Percentiles rank a stretch among this genome's conserved stretches.
phyloP scores from a whole-genome alignment of 441 rosid genomes.

The Aquilaria agallochum region DNA sequence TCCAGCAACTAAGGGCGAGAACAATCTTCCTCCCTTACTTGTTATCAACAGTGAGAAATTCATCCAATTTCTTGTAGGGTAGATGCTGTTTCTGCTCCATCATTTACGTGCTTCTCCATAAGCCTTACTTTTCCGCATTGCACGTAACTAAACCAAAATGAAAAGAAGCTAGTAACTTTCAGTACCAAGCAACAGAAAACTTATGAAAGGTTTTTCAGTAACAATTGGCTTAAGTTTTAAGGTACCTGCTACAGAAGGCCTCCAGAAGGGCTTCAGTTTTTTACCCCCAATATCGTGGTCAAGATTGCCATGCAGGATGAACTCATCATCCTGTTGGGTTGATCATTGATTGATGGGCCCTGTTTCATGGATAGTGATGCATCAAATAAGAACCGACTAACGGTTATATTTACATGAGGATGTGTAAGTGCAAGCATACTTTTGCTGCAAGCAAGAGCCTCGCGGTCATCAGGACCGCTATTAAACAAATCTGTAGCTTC shows the following conservation, averaged over 20 bases:
- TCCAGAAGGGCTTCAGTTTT: conserved; percentile 45
- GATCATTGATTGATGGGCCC: conserved; percentile 14
- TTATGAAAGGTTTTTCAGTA: not conserved
- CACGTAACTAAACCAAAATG: conserved; percentile 27
- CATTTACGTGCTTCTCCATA: conserved; percentile 35
- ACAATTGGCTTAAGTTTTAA: not conserved
- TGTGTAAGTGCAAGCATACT: conserved; percentile 35
- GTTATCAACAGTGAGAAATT: conserved; percentile 44
- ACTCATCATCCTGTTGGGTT: conserved; percentile 28
- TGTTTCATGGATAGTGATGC: conserved; percentile 1
- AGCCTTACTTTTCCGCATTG: conserved; percentile 36
- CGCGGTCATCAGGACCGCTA: conserved; percentile 88
- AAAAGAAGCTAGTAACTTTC: not conserved
- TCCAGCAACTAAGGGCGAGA: conserved; percentile 36
- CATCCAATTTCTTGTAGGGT: conserved; percentile 32
- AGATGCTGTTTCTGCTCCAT: conserved; percentile 34
- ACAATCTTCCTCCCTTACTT: conserved; percentile 51
- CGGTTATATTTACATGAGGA: conserved; percentile 43
- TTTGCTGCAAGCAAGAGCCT: conserved; percentile 73
- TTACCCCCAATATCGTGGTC: conserved; percentile 32
- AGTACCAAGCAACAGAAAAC: too few species aligned
- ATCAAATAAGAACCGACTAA: conserved; percentile 45
- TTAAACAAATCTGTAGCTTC: conserved; percentile 64
- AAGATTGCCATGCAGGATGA: conserved; percentile 35
- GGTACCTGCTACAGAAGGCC: conserved; percentile 53